Conservation (phyloP, 495 filamentous ascomycete genomes). For the Hypomontagnella submonticulosa region DNA sequence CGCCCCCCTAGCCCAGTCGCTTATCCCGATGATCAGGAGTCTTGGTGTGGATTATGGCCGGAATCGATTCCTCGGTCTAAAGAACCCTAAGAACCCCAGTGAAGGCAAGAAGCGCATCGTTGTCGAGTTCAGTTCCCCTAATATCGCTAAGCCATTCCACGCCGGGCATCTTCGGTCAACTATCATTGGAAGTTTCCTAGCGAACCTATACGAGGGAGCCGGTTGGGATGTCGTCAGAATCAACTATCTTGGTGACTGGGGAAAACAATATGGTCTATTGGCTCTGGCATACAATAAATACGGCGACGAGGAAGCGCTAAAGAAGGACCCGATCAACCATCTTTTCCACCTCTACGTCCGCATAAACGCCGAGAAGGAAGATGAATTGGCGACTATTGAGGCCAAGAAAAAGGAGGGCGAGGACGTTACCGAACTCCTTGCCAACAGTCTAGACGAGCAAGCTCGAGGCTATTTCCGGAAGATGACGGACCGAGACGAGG, state of each 20-base stretch:
- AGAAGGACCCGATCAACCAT: slow-evolving; percentile 70
- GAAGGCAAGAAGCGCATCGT: slow-evolving; percentile 75
- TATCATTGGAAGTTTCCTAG: slow-evolving; percentile 73
- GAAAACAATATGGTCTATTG: slow-evolving; percentile 73
- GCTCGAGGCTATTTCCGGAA: slow-evolving; percentile 85
- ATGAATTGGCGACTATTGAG: slow-evolving; percentile 65
- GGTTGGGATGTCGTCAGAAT: slow-evolving; percentile 72
- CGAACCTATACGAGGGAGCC: slow-evolving; percentile 67
- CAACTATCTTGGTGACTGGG: slow-evolving; percentile 77
- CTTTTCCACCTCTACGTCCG: slow-evolving; percentile 72
- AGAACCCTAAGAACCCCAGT: slow-evolving; percentile 73
- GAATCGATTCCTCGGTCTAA: slow-evolving; percentile 72
- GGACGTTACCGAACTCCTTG: slow-evolving; percentile 59
- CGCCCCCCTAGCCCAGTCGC: slow-evolving; percentile 64
- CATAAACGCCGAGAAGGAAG: slow-evolving; percentile 67
- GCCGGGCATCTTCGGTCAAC: slow-evolving; percentile 74
- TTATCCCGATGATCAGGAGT: slow-evolving; percentile 72
- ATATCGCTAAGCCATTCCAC: slow-evolving; percentile 76
- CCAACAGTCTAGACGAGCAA: slow-evolving; percentile 68
- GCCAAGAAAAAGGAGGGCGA: slow-evolving; percentile 61
- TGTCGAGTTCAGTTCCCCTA: slow-evolving; percentile 54
- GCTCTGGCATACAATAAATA: slow-evolving; percentile 69
- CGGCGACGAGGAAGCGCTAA: slow-evolving; percentile 66
- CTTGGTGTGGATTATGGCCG: slow-evolving; percentile 71
- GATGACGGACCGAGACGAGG: slow-evolving; percentile 84